These are phyloP conservation scores for Penicillium sp. DNA, from an alignment of 2,329 filamentous ascomycete species.

Conservation along the genomic window DNA sequence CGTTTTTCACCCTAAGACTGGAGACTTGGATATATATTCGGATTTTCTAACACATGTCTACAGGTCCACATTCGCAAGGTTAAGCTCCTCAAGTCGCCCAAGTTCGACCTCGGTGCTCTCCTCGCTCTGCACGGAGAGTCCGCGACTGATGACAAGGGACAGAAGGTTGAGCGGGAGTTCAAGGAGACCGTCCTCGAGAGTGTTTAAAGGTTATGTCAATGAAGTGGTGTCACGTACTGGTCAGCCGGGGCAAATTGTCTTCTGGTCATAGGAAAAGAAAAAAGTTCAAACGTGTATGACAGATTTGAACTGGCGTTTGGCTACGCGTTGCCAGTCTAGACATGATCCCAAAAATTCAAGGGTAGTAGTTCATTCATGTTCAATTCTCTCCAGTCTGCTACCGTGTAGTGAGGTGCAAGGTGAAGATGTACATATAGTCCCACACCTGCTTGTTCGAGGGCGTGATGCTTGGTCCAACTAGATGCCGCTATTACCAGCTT, in stretches of 20 bases:
- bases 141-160: constrained; percentile 88
- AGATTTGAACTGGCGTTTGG: constrained; percentile 12
- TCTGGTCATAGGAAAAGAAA: constrained; percentile 26
- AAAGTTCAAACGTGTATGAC: constrained; percentile 27
- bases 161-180: constrained; percentile 99
- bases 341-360: constrained; percentile 11
- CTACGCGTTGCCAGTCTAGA: constrained; percentile 10
- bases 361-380: constrained; percentile 11
- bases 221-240: constrained; percentile 74
- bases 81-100: constrained; percentile 97
- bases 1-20: constrained; percentile 32
- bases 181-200: constrained; percentile 94
- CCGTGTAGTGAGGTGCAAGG: not conserved
- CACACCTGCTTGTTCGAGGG: not conserved
- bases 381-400: not conserved
- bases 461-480: not conserved
- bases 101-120: constrained; percentile 97
- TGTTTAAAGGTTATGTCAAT: constrained; percentile 72
- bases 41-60: constrained; percentile 32
- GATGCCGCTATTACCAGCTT: not conserved
- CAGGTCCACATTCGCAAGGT: constrained; percentile 99
- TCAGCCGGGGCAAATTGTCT: constrained; percentile 48
- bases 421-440: not conserved
- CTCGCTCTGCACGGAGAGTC: constrained; percentile 98
- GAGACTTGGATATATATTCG: not conserved